phyloP scores from a whole-genome alignment of 164 flowering plant genomes.

The Dillenia suffruticosa region DNA sequence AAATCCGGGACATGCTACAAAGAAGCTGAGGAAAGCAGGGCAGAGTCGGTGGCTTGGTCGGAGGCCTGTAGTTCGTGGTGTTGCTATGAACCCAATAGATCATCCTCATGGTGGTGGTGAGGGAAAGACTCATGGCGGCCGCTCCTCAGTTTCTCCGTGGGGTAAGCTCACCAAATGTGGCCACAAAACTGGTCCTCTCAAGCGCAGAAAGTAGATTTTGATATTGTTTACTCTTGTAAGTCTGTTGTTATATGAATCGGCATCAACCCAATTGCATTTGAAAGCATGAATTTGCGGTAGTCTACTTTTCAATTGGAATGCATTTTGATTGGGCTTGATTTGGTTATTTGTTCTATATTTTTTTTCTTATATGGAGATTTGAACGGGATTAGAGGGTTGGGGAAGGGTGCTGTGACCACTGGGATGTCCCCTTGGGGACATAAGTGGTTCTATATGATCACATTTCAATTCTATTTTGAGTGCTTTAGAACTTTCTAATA shows the following conservation, averaged over 20 bases:
- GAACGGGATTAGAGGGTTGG: too few species aligned
- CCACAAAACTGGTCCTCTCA: conserved; percentile 25
- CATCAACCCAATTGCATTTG: too few species aligned
- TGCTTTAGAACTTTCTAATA: too few species aligned
- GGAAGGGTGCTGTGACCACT: too few species aligned
- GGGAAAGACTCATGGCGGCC: conserved; percentile 49
- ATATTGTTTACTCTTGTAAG: neutral
- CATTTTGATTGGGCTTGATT: too few species aligned
- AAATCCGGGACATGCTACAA: conserved; percentile 31
- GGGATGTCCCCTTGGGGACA: too few species aligned
- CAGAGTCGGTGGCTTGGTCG: conserved; percentile 48
- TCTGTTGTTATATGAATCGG: neutral
- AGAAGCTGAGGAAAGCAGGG: conserved; percentile 50
- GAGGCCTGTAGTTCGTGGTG: conserved; percentile 50
- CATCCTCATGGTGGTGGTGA: conserved; percentile 74
- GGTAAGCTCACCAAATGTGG: conserved; percentile 55
- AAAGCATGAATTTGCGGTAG: too few species aligned
- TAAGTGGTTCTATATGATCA: too few species aligned
- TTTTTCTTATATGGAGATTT: too few species aligned
- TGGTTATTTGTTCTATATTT: too few species aligned
- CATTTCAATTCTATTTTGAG: too few species aligned
- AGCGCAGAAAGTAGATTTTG: conserved; percentile 21
- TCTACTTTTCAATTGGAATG: too few species aligned
- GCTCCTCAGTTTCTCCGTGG: conserved; percentile 41
- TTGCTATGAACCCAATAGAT: conserved; percentile 60